These are phyloP conservation scores for Fusarium foetens DNA, from an alignment of 2,329 filamentous ascomycete genomes.

Conservation along the genomic window DNA sequence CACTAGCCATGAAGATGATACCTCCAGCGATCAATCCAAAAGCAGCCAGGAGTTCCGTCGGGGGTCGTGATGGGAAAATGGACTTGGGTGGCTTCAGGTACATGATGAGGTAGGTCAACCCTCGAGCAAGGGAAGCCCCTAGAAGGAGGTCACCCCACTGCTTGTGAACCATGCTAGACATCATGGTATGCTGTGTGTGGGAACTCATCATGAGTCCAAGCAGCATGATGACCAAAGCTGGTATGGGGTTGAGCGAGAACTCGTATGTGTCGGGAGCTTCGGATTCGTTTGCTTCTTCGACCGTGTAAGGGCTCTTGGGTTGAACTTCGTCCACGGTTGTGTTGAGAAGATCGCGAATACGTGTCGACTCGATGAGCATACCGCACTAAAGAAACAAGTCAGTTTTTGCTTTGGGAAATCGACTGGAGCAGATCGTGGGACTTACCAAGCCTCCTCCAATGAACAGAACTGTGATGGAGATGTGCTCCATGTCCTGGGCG, in stretches of 20 bases:
- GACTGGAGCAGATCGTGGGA: constrained; percentile 18
- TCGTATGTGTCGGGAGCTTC: constrained; percentile 72
- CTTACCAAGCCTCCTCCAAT: constrained; percentile 88
- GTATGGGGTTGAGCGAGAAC: constrained; percentile 88
- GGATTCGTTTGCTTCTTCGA: constrained; percentile 61
- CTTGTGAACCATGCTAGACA: constrained; percentile 90
- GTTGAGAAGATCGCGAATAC: constrained; percentile 75
- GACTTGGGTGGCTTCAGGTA: constrained; percentile 86
- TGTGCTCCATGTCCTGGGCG: constrained; percentile 85
- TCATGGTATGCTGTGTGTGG: constrained; percentile 84
- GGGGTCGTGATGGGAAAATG: constrained; percentile 82
- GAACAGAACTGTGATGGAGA: constrained; percentile 93
- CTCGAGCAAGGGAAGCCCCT: constrained; percentile 81
- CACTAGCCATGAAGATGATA: constrained; percentile 91
- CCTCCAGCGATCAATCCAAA: constrained; percentile 92
- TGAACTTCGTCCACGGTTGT: constrained; percentile 56
- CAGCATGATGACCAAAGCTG: constrained; percentile 84
- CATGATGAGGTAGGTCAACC: constrained; percentile 80
- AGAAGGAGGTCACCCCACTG: constrained; percentile 92
- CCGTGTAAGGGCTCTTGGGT: constrained; percentile 48
- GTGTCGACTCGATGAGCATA: constrained; percentile 83
- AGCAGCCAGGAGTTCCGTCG: constrained; percentile 85
- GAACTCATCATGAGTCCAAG: constrained; percentile 96
- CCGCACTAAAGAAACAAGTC: constrained; percentile 64
- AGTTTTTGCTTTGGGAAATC: constrained; percentile 29